phyloP scores from a whole-genome alignment of 2,329 filamentous ascomycete species.

The Alternaria sp. region DNA sequence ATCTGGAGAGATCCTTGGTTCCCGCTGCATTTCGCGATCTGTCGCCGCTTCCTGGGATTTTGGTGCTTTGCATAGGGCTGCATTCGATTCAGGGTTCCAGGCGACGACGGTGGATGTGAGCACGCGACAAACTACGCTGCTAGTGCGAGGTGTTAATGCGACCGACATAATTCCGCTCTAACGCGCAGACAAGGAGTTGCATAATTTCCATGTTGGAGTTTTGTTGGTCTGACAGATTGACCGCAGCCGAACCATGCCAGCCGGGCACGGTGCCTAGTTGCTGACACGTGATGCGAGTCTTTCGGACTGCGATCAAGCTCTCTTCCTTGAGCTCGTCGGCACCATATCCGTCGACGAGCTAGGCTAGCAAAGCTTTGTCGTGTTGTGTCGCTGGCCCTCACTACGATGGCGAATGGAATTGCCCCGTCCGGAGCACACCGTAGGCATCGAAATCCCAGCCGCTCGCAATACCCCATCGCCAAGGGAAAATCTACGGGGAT shows the following conservation, averaged over 20 bases:
- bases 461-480: conserved; percentile 16
- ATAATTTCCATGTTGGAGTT: not conserved
- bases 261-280: not conserved
- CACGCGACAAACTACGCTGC: conserved; percentile 8
- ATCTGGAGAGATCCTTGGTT: conserved; percentile 22
- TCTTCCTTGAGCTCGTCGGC: not conserved
- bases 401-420: conserved; percentile 8
- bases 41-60: conserved; percentile 9
- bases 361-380: conserved; percentile 4
- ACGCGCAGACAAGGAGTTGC: not conserved
- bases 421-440: conserved; percentile 12
- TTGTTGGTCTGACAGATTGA: not conserved
- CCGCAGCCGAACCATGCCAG: not conserved
- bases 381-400: not conserved
- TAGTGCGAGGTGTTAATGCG: not conserved
- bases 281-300: not conserved
- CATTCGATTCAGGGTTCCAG: not conserved
- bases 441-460: conserved; percentile 8
- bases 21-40: conserved; percentile 21
- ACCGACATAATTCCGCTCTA: not conserved
- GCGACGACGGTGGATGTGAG: not conserved
- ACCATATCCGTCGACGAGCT: not conserved
- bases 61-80: not conserved
- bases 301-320: not conserved
- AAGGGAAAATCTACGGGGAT: conserved; percentile 16